Base-by-base conservation (phyloP, 345 rosid genomes). In the Dipteronia sinensis region DNA sequence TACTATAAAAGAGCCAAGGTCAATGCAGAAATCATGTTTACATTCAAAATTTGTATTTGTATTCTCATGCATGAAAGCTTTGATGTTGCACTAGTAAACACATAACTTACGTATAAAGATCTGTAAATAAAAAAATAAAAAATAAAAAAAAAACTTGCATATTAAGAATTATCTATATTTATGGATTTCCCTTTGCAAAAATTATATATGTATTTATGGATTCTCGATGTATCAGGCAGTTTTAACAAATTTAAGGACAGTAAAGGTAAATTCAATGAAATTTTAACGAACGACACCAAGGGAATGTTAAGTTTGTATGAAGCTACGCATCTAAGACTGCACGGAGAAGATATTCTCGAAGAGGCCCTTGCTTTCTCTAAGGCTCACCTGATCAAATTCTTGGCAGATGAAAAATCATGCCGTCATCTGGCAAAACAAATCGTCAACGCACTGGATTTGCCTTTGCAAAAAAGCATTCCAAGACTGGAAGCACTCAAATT, bases 281-380 rank as follows among this genome's bases (percentile, higher is more conserved):
- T 6, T 19, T 59, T 22, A 11, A 3, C 12, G 0, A 22, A 5
- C 23, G 64, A 59, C 22, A 4, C 4, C 9, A 59, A 59, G 3
- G 64, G 72, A 19, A 19, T 69, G 34, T 17, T 69, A 8, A 69
- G 72, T 42, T 69, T 69, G 72, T 69, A 69, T 22, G 72, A 46
- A 42, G 72, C 72, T 69, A 1, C 72, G 3, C n/a, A 42, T 69
- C 53, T 64, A 29, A 29, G 38, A 25, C 6, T 12, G 31, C 40
- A 69, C 1, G 72, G 56, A n/a, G 64, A 59, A 59, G 64, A 69
- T 20, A 42, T 42, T 40, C 29, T 69, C 6, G 72, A 69, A 2
- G 58, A 69, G 25, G 72, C 56, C 0, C 55, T 69, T 22, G 27
- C 25, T 42, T 69, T 69, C 72, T 40, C 72, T 2, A 42, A 20